Evolutionary conservation across 192 early-diverging fungal species (phyloP), one percentile per base, ranked within the genome.

Genomic region (Podila epigama): DNA sequence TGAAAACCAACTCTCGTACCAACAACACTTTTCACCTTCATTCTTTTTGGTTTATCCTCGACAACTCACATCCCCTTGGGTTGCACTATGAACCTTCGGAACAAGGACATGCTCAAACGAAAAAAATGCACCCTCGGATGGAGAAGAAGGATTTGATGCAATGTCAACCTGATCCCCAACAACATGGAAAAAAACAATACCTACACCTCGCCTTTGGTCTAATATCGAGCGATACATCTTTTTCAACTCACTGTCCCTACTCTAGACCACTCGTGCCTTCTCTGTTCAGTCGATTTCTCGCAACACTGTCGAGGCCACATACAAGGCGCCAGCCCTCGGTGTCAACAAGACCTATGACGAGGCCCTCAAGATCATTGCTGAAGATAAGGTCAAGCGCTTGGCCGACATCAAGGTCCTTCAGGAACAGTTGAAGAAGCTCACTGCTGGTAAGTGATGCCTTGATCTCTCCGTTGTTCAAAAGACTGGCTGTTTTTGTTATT

Each of bases 341-440:
- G 85, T 89, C 42, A 90, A 91, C 62, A 83, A 83, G 11, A 90
- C 91, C 28, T 93, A 89, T 75, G 92, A 92, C 48, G 89, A 92
- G 64, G 92, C 92, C 11, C 63, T 93, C n/a, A 88, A 89, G 67
- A 68, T 91, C 35, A 90, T 93, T 42, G 73, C 83, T 39, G 63
- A 82, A 11, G 89, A 92, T 70, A 87, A 86, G 70, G 50, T 66
- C 15, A 82, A 84, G 36, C 79, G 86, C 51, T 57, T 85, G n/a
- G 51, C 66, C 13, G 62, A 84, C 57, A 59, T 87, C 22, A 68
- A 81, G 51, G 44, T 52, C 13, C 56, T 89, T 8, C 73, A 84
- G 51, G 69, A 56, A 22, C 68, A 79, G 51, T 57, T 87, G n/a
- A n/a, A n/a, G n/a, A n/a, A n/a, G n/a, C 29, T 71, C 58, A 13